Percentiles rank a stretch among this genome's conserved stretches.
Evolutionary conservation across 164 flowering plant genomes (phyloP).

Genomic region (Stephania yunnanensis): DNA sequence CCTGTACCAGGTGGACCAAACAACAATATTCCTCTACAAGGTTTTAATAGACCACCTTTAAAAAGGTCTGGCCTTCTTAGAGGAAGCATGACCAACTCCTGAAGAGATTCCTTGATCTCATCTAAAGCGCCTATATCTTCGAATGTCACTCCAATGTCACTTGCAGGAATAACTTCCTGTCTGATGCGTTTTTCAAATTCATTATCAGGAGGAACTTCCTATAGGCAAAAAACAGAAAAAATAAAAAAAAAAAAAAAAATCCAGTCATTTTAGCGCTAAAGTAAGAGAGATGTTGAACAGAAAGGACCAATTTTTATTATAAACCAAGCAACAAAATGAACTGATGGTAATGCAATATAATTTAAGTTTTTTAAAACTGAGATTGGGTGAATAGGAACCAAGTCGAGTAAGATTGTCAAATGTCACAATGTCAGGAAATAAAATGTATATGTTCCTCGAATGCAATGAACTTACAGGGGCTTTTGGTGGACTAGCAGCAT

Average conservation of each 20-base stretch:
- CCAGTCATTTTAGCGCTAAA: no score
- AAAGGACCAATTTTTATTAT: no score
- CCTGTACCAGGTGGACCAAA: conserved; percentile 4
- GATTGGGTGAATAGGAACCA: no score
- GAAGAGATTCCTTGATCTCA: conserved; percentile 87
- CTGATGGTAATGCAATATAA: no score
- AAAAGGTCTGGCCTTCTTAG: conserved; percentile 91
- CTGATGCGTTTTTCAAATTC: conserved; percentile 94
- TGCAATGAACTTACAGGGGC: conserved; percentile 30
- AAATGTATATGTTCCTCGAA: background rate
- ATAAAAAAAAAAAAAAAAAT: no score
- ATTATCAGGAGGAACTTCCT: conserved; percentile 83
- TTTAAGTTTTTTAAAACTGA: no score
- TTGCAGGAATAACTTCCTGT: conserved; percentile 87
- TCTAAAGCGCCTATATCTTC: conserved; percentile 86
- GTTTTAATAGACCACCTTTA: conserved; percentile 7
- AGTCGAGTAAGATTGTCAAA: background rate
- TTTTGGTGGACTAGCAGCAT: conserved; percentile 39
- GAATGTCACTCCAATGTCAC: conserved; percentile 77
- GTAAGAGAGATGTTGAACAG: no score
- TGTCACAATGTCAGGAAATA: background rate
- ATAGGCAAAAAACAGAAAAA: background rate
- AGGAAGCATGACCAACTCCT: conserved; percentile 94
- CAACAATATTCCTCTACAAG: conserved; percentile 8
- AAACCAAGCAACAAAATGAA: no score